Base-by-base conservation (phyloP, 192 early-diverging fungal species). In the Piromyces finnis region DNA sequence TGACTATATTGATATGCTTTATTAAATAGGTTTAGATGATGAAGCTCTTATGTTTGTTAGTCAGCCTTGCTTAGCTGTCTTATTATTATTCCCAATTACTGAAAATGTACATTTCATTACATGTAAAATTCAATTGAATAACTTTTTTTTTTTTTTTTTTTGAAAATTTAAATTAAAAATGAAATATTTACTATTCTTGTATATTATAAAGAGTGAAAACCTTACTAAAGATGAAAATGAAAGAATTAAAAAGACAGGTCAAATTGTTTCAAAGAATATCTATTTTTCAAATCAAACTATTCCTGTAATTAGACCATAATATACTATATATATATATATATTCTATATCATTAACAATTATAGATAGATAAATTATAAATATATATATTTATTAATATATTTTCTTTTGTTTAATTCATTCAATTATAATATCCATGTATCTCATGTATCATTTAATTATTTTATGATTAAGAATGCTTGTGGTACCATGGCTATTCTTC, bases 401-500 rank as follows among this genome's bases (percentile, higher is more conserved):
- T n/a, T n/a, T n/a, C n/a, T n/a, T n/a, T n/a, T n/a, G n/a, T n/a
- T n/a, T n/a, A n/a, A n/a, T n/a, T n/a, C n/a, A n/a, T n/a, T n/a
- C n/a, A n/a, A n/a, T n/a, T n/a, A n/a, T n/a, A n/a, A n/a, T n/a
- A n/a, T n/a, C n/a, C n/a, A n/a, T n/a, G n/a, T n/a, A n/a, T n/a
- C n/a, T n/a, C n/a, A n/a, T n/a, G n/a, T n/a, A n/a, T n/a, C n/a
- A n/a, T n/a, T n/a, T n/a, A n/a, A n/a, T n/a, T n/a, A n/a, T n/a
- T n/a, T n/a, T n/a, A n/a, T n/a, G n/a, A n/a, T n/a, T 5, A 13
- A 78, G 30, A 30, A 78, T 78, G 30, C 96, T 6, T 98, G 97
- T 83, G 97, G 97, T 18, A 97, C 95, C 12, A 98, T 98, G 85
- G 96, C 92, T 5, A 85, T 99, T 13, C 82, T 99, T 77, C 97